Evolutionary conservation across 2,329 filamentous ascomycete species (phyloP), one percentile per base, ranked within the genome.

Genomic region (Phyllosticta paracitricarpa): DNA sequence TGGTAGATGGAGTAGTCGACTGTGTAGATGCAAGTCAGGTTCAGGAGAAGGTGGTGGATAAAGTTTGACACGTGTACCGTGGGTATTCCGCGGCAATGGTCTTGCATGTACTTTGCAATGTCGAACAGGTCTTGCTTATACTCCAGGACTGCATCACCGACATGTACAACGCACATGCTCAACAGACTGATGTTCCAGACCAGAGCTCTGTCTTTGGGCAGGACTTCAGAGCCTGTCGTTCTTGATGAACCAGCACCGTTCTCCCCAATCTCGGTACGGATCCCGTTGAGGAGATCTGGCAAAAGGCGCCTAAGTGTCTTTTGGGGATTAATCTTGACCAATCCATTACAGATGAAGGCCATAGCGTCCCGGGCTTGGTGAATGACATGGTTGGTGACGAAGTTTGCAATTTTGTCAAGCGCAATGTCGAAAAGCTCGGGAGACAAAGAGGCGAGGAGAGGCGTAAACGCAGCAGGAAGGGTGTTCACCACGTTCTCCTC

Each of bases 401-500:
- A 99, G 33, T 89, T 85, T 2, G 91, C 89, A 67, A 99, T 85
- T 78, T 97, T 97, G 63, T 96, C 89, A 57, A 99, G 77, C 0
- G 90, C 91, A 71, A 94, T 84, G 69, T 97, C 94, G 69, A 95
- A 99, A 10, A 97, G 83, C 69, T 97, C 91, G 0, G 93, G 90
- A 0, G 94, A 97, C 25, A 99, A 78, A 0, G 92, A 90, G 0
- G 93, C 89, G 65, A 99, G 89, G 52, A 99, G 78, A 2, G 94
- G 94, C 58, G 90, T 91, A 64, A 99, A 85, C 0, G 94, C 91
- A 7, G 93, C 91, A 2, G 94, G 94, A 24, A 99, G 77, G 1
- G 92, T 95, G 71, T 97, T 97, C 71, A 97, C 92, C 56, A 99
- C 91, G 68, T 92, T 96, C 69, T 99, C 95, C 73, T 99, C 94